These are phyloP conservation scores for Russula foetens DNA, from an alignment of 768 basidiomycete genomes.

Conservation along the genomic window DNA sequence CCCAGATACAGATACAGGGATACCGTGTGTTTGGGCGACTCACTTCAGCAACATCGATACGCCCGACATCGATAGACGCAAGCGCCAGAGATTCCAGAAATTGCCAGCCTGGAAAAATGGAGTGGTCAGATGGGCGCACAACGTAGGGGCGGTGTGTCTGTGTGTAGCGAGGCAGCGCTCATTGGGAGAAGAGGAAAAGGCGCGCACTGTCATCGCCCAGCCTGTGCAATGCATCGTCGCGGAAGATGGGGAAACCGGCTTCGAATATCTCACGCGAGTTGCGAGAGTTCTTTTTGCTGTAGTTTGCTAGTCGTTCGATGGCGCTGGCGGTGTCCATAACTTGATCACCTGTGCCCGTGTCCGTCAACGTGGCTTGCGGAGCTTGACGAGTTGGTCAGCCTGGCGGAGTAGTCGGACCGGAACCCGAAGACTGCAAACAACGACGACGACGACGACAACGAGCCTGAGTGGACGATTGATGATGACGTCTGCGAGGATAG, in stretches of 20 bases:
- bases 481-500: neutral
- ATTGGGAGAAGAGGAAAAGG: neutral
- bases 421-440: neutral
- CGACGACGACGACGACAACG: no score
- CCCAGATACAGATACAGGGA: neutral
- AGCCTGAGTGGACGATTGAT: no score
- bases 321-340: conserved; percentile 28
- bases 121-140: neutral
- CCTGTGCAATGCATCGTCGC: conserved; percentile 23
- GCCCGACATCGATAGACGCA: conserved; percentile 70
- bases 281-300: conserved; percentile 25
- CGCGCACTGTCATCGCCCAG: conserved; percentile 28
- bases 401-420: conserved; percentile 2
- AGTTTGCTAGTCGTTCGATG: conserved; percentile 30
- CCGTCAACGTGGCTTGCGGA: neutral
- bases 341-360: neutral
- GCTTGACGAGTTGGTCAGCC: neutral
- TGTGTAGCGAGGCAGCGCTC: no score
- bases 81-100: conserved; percentile 74
- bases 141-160: no score
- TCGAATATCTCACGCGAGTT: conserved; percentile 31
- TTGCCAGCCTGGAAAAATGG: conserved; percentile 56
- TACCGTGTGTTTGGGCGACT: conserved; percentile 22
- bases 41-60: conserved; percentile 69
- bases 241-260: conserved; percentile 27